Evolutionary conservation across 208 protist species (phyloP).

Genomic region (Acanthamoeba lenticulata): DNA sequence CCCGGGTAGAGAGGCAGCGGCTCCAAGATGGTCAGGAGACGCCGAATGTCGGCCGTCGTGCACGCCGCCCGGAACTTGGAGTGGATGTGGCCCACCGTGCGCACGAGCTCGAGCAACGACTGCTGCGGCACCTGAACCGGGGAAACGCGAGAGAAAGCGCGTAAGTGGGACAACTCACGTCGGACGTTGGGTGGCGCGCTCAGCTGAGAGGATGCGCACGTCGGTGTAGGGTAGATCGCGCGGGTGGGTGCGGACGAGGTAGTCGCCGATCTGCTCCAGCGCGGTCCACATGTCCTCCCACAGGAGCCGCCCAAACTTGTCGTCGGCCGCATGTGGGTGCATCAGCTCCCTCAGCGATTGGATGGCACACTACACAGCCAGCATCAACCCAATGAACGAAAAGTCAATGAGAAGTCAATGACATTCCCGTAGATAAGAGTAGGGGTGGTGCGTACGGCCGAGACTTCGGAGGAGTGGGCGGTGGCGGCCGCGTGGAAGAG

Average conservation of each 20-base stretch:
- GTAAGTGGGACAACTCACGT: neutral
- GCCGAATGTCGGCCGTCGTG: constrained; percentile 1
- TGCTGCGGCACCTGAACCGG: neutral
- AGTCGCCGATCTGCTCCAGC: constrained; percentile 1
- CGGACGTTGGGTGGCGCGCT: neutral
- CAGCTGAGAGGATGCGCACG: neutral
- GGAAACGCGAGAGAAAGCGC: neutral
- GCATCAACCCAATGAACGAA: neutral
- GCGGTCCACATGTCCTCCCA: constrained; percentile 54
- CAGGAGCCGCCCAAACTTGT: constrained; percentile 2
- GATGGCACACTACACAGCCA: constrained; percentile 42
- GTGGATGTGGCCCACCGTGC: constrained; percentile 44
- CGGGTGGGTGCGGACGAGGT: constrained; percentile 10
- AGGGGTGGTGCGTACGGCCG: neutral
- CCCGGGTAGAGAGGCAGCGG: constrained; percentile 48
- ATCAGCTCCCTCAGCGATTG: constrained; percentile 42
- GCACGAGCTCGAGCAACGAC: constrained; percentile 58
- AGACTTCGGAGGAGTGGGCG: constrained; percentile 25
- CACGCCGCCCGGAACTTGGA: constrained; percentile 46
- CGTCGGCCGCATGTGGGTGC: constrained; percentile 26
- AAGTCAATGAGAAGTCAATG: neutral
- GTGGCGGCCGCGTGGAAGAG: constrained; percentile 31
- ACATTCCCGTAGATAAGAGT: neutral
- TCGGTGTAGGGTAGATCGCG: neutral
- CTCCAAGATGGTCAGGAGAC: neutral